Evolutionary conservation across 1,139 yeast species (phyloP).

Genomic region (Tardiomyces blankii): DNA sequence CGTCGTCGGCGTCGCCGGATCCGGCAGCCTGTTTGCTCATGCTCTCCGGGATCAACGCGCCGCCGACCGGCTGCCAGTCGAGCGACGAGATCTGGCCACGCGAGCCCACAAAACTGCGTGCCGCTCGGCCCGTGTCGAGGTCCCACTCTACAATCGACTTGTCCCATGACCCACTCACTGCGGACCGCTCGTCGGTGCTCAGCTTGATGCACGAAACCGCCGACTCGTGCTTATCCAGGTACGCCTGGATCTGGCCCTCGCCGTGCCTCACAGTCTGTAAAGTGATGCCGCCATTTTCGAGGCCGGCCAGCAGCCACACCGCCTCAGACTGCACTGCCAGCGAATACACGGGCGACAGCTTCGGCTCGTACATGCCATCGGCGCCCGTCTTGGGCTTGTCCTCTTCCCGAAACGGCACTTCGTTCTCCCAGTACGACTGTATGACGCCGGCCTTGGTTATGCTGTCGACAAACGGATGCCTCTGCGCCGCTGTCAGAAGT

Average conservation of each 20-base stretch:
- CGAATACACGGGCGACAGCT: constrained; percentile 74
- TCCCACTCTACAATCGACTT: constrained; percentile 67
- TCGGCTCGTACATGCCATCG: constrained; percentile 27
- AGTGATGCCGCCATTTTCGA: constrained; percentile 75
- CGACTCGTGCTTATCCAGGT: constrained; percentile 58
- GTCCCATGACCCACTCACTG: constrained; percentile 90
- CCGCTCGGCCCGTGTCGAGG: constrained; percentile 55
- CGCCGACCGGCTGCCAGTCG: constrained; percentile 68
- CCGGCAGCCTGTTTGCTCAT: constrained; percentile 5
- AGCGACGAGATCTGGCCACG: constrained; percentile 74
- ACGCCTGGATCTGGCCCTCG: constrained; percentile 76
- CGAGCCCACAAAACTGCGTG: constrained; percentile 34
- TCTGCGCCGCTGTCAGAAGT: constrained; percentile 84
- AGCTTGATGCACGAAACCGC: constrained; percentile 66
- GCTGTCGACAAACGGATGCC: constrained; percentile 79
- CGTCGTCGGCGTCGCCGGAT: constrained; percentile 20
- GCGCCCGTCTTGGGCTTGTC: constrained; percentile 34
- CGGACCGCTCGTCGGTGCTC: constrained; percentile 46
- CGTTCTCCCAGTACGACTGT: constrained; percentile 90
- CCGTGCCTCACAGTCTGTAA: constrained; percentile 71
- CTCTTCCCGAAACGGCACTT: constrained; percentile 56
- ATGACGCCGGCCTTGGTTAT: constrained; percentile 74
- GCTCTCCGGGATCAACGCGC: constrained; percentile 26
- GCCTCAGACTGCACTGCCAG: constrained; percentile 77
- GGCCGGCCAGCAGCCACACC: constrained; percentile 76